phyloP scores from a whole-genome alignment of 2,329 filamentous ascomycete genomes.

The Ascochyta lentis region DNA sequence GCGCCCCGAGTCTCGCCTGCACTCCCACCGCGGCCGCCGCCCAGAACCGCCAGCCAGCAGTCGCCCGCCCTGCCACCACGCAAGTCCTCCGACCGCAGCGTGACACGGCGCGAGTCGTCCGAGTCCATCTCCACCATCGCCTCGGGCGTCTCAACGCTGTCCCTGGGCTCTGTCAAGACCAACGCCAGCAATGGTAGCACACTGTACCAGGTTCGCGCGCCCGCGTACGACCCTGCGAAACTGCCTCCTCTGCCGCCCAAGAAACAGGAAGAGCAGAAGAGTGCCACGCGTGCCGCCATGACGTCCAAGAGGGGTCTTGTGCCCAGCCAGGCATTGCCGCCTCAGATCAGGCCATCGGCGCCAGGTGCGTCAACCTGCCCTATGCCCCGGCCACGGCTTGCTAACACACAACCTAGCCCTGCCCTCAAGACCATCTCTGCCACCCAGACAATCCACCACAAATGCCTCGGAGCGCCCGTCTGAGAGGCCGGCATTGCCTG shows the following conservation, averaged over 20 bases:
- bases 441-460: constrained; percentile 25
- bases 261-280: constrained; percentile 49
- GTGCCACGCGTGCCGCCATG: constrained; percentile 47
- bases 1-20: constrained; percentile 36
- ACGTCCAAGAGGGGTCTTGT: constrained; percentile 42
- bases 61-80: constrained; percentile 55
- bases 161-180: constrained; percentile 56
- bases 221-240: constrained; percentile 62
- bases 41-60: constrained; percentile 54
- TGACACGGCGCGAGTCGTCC: constrained; percentile 41
- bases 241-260: constrained; percentile 63
- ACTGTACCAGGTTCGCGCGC: constrained; percentile 57
- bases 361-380: constrained; percentile 22
- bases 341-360: constrained; percentile 36
- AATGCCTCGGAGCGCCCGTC: constrained; percentile 17
- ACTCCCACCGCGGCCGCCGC: constrained; percentile 52
- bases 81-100: constrained; percentile 50
- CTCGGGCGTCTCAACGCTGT: constrained; percentile 56
- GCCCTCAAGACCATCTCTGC: constrained; percentile 30
- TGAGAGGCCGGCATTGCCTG: constrained; percentile 25
- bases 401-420: constrained; percentile 23
- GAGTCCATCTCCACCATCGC: constrained; percentile 62
- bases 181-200: constrained; percentile 44
- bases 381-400: background rate
- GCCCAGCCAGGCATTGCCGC: constrained; percentile 33